Percentiles rank a stretch among this genome's conserved stretches.
Evolutionary conservation across 2,329 filamentous ascomycete genomes (phyloP).

Genomic region (Paracorniculantispora psalliotae): DNA sequence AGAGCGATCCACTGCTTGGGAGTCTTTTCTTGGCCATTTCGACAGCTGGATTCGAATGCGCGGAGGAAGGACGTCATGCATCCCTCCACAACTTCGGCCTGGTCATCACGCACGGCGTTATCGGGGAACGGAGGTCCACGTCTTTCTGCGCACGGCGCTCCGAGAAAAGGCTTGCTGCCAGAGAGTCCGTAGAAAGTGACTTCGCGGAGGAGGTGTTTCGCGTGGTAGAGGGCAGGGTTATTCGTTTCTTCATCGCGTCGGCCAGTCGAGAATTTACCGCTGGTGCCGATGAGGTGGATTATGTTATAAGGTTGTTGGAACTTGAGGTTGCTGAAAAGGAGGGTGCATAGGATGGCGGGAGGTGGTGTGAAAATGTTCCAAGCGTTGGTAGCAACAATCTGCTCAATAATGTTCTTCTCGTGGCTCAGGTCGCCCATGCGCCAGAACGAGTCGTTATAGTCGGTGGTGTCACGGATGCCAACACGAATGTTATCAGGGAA

Average conservation of each 20-base stretch:
- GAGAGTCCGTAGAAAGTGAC: conserved; percentile 49
- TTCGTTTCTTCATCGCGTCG: conserved; percentile 44
- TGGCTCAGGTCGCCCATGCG: conserved; percentile 8
- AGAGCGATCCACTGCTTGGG: conserved; percentile 45
- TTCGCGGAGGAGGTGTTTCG: conserved; percentile 52
- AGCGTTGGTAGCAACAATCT: neutral
- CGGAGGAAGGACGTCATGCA: conserved; percentile 49
- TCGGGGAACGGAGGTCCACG: conserved; percentile 26
- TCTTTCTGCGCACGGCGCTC: conserved; percentile 17
- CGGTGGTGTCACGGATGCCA: conserved; percentile 8
- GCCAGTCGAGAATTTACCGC: conserved; percentile 42
- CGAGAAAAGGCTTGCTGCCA: conserved; percentile 42
- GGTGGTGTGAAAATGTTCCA: conserved; percentile 10
- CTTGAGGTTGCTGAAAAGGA: conserved; percentile 49
- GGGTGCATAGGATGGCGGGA: conserved; percentile 45
- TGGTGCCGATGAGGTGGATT: conserved; percentile 48
- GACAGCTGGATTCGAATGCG: conserved; percentile 44
- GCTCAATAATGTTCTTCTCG: conserved; percentile 6
- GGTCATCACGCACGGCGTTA: conserved; percentile 43
- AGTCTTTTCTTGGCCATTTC: conserved; percentile 29
- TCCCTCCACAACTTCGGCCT: conserved; percentile 44
- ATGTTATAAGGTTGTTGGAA: conserved; percentile 45
- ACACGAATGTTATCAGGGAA: conserved; percentile 4
- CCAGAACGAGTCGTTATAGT: conserved; percentile 12
- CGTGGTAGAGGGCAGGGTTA: conserved; percentile 48